A percentile compares a stretch with the other conserved stretches of the same genome.
Evolutionary conservation across 139 green algal genomes (phyloP).

Genomic region (Closterium sp.): DNA sequence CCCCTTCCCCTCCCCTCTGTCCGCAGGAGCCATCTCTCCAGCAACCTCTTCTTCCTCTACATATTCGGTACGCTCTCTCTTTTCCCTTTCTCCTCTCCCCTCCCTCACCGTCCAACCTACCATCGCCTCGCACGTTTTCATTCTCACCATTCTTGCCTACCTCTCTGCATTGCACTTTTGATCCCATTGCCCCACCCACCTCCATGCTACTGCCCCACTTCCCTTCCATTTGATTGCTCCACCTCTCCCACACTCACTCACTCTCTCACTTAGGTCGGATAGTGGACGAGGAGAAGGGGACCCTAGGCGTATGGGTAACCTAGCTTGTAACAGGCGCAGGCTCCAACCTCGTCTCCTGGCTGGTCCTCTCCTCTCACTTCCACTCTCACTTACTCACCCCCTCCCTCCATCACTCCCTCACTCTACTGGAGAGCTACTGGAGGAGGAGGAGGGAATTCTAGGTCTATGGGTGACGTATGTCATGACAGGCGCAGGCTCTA

Average conservation of each 20-base stretch:
- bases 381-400: no score
- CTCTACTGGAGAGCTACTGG: slow-evolving; percentile 48
- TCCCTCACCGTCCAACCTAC: background rate
- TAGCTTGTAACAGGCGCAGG: no score
- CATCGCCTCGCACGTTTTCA: no score
- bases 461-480: background rate
- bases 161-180: no score
- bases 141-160: no score
- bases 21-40: slow-evolving; percentile 54
- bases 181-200: no score
- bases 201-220: no score
- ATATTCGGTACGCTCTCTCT: slow-evolving; percentile 48
- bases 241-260: background rate
- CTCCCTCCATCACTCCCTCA: background rate
- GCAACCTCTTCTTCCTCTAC: slow-evolving; percentile 62
- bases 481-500: background rate
- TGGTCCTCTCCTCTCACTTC: no score
- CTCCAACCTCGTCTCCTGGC: no score
- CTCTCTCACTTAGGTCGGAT: slow-evolving; percentile 40
- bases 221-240: no score
- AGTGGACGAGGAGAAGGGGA: slow-evolving; percentile 61
- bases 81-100: background rate
- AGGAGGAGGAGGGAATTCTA: slow-evolving; percentile 59
- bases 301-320: background rate
- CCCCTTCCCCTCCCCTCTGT: background rate